Evolutionary conservation across 208 protist genomes (phyloP), one percentile per base, ranked within the genome.

Genomic region (Jaenimonas drosophilae): DNA sequence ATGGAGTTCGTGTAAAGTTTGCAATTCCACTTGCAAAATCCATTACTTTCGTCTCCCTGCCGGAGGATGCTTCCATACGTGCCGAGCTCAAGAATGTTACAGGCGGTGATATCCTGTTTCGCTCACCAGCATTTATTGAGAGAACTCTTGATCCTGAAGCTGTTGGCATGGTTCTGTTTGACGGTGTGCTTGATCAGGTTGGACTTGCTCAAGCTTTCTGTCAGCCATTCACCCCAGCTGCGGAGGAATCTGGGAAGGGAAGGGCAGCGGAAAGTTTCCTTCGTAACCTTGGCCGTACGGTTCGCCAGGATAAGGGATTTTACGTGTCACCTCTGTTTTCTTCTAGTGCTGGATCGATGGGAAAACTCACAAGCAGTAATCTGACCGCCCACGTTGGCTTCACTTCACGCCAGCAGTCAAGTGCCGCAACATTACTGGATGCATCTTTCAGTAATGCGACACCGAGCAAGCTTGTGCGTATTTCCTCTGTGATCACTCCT

Each of bases 381-480:
- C 66, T 93, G 37, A 86, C 84, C 27, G 84, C 71, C 1, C 66
- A 82, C 49, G 69, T 70, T 4, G 47, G 34, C 30, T 92, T 87
- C 64, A 89, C 73, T 39, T 92, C 84, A 27, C 67, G 70, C 30
- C 76, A 92, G 63, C 65, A 92, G 41, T 64, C 67, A 24, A 85
- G 67, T 49, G 66, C 78, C 51, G 61, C 60, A 19, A 87, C 70
- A 5, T 54, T 88, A 25, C 64, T 87, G 38, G 72, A 89, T 49
- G 70, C 69, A 19, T 76, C 84, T n/a, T 89, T 82, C 59, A 89
- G 79, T 66, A 89, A 86, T 47, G 84, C 84, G 9, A 87, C 70
- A 11, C 84, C 79, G 38, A 86, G 62, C 64, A 87, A 81, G 50
- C 67, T 89, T 38, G 64, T 93, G 7, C 76, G 74, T 46, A 77